Base-by-base conservation (phyloP, 75 land plant genomes). In the Larix kaempferi region DNA sequence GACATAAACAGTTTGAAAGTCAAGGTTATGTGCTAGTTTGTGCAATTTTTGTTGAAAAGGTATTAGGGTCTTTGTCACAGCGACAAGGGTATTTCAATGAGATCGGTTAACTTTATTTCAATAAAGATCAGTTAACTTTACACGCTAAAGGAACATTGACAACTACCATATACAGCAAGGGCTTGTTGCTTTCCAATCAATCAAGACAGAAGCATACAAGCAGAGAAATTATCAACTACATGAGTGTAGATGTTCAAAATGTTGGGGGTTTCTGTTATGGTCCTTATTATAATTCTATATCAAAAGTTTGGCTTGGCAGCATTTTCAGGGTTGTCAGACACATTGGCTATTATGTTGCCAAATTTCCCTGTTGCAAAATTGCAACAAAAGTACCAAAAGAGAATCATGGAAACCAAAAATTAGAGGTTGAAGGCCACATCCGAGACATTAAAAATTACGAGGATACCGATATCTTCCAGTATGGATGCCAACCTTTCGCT, bases 341-440 rank as follows among this genome's bases (percentile, higher is more conserved):
- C 89, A 13, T 15, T 88, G 4, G 14, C 78, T 7, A 73, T 85
- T 41, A 84, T 92, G 86, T 35, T 89, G 57, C 64, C 71, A 7
- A 92, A 92, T 75, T 6, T 83, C 56, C 94, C 92, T 6, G 59
- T 90, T 61, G 78, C 81, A 0, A 82, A 71, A 35, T 22, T 86
- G 60, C 83, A 88, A 60, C 79, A 88, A 74, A 78, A 82, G 13
- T 85, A 55, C 71, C 90, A 90, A 35, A 80, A 83, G 2, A 82
- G 82, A 44, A 57, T 88, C n/a, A 92, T 92, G 94, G 74, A 90
- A 62, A 80, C 88, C 8, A 92, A 90, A 79, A 92, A 92, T 60
- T 73, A 35, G 60, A 88, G 94, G 41, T 90, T 90, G 88, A 87
- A 84, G 63, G 87, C 87, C 35, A 88, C 90, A 0, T 78, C 90